A percentile compares a stretch with the other conserved stretches of the same genome.
These are phyloP conservation scores for Vigna hirtella DNA, from an alignment of 306 rosid species.

Conservation along the genomic window DNA sequence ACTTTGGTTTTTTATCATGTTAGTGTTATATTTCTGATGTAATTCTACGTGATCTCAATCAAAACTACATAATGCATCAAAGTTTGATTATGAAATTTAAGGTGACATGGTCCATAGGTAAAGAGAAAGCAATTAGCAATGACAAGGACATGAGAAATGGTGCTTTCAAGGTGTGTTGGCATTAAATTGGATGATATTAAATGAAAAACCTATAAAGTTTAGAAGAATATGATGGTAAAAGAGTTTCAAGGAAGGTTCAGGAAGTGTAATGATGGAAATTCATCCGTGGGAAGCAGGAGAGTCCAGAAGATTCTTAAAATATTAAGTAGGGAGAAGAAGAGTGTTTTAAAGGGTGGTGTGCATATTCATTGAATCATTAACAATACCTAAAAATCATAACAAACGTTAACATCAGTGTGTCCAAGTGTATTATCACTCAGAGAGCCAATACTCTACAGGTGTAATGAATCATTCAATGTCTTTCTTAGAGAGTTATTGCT, in stretches of 20 bases:
- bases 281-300: constrained; percentile 29
- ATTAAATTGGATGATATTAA: background rate
- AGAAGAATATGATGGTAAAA: background rate
- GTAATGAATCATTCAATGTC: too few relatives aligned
- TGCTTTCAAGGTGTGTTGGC: constrained; percentile 40
- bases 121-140: constrained; percentile 23
- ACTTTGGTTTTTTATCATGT: too few relatives aligned
- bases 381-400: too few relatives aligned
- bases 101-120: background rate
- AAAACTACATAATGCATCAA: too few relatives aligned
- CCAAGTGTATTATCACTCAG: too few relatives aligned
- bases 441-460: too few relatives aligned
- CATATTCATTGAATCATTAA: too few relatives aligned
- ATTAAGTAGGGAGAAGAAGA: background rate
- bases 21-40: too few relatives aligned
- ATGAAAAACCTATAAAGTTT: background rate
- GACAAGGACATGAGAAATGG: constrained; percentile 43
- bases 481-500: too few relatives aligned
- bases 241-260: constrained; percentile 34
- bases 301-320: constrained; percentile 45
- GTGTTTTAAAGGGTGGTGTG: too few relatives aligned
- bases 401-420: too few relatives aligned
- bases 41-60: too few relatives aligned
- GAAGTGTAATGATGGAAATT: background rate
- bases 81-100: background rate